Base-by-base conservation (phyloP, 116 monocot genomes). In the Dioscorea cayenensis region DNA sequence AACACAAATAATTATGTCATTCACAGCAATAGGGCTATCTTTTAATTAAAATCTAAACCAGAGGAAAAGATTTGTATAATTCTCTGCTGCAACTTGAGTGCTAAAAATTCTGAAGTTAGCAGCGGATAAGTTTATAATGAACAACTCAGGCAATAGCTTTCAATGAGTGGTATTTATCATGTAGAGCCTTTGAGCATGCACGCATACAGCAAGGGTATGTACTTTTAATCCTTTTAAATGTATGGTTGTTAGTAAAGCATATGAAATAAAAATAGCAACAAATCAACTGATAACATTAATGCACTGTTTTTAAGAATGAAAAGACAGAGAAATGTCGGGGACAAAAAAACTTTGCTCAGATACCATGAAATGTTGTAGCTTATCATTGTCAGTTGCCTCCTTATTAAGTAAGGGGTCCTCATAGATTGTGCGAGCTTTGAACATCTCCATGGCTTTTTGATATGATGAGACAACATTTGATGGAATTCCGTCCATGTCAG, bases 341-440 rank as follows among this genome's bases (percentile, higher is more conserved):
- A 25, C 25, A 61, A 23, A 23, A 11, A 63, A 18, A 14, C 51
- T 27, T 55, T 55, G 55, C 55, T 55, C 5, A 55, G 55, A 68
- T 89, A 95, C 96, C 96, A 94, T 80, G 71, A 79, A 91, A 19
- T 74, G 50, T 70, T 89, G 84, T 28, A 94, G 78, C 67, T 69
- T 88, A 72, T 93, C 94, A 72, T 66, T 49, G 66, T 93, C 88
- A 72, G 77, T 75, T 74, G 70, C 73, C 76, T 79, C 83, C 65
- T 25, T 50, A 60, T 71, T 75, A 16, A 72, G 77, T 12, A 99
- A 36, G 49, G 82, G 81, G 25, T 91, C 89, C 70, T 99, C 99
- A 67, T 91, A 87, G 28, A 73, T 60, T 10, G 64, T 75, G 23
- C 91, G 86, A 51, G 81, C 83, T 80, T 82, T 87, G 74, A 80